Evolutionary conservation across 495 filamentous ascomycete species (phyloP), one percentile per base, ranked within the genome.

Genomic region (Gamarada debralockiae): DNA sequence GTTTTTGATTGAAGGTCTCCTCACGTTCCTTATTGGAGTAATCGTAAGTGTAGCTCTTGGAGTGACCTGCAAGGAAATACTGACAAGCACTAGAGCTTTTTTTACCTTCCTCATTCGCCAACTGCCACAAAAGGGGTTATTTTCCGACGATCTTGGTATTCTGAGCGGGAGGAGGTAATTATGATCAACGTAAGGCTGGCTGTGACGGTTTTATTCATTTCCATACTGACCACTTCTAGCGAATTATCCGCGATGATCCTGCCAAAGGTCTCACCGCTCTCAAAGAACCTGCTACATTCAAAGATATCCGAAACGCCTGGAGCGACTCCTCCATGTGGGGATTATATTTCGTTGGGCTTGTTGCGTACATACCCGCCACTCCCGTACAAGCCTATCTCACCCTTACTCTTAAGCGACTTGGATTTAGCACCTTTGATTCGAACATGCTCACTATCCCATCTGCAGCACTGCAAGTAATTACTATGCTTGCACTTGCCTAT

Each of bases 111-210:
- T 65, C 43, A 66, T 3, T 79, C 78, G 0, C 73, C 75, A 1
- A 74, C 74, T 15, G 67, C 75, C 53, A 82, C 79, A 1, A 79
- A 76, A 49, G 67, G 72, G 3, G 66, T 70, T 56, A 70, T 78
- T 43, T 70, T 65, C 4, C 76, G 71, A 7, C 69, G 68, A 7
- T 63, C 72, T 9, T 80, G 77, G 79, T 81, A 77, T 44, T 70
- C 70, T 0, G 73, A 77, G 51, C 70, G 74, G n/a, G 66, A 81
- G 53, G 68, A 74, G 25, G 60, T 63, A 0, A 79, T 81, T 48
- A 74, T 79, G 50, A 70, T 78, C 8, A 81, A 70, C 25, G 45
- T 48, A 8, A 18, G 27, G 9, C 8, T 36, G n/a, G 3, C 34
- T 34, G 8, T 13, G 44, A 44, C n/a, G n/a, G n/a, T n/a, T n/a